Evolutionary conservation across 148 eudicot species (phyloP).

Genomic region (Persicaria tinctoria): DNA sequence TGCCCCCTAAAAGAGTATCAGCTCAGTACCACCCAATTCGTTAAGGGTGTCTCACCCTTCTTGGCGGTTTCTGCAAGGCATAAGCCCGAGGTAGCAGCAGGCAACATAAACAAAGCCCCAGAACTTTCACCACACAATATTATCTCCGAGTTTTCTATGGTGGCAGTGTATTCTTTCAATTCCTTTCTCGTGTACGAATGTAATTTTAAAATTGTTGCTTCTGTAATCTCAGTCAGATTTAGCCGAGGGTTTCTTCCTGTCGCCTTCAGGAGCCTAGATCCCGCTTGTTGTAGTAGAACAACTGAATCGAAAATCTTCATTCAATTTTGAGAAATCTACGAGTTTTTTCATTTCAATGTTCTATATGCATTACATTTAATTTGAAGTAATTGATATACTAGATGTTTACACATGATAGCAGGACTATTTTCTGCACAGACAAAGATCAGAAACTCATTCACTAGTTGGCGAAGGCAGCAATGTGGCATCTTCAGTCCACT

Average conservation of each 20-base stretch:
- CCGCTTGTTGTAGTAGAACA: neutral
- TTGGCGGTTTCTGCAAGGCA: neutral
- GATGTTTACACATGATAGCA: neutral
- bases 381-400: neutral
- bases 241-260: neutral
- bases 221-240: constrained; percentile 15
- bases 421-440: neutral
- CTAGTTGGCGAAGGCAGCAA: neutral
- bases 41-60: constrained; percentile 9
- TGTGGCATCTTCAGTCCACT: constrained; percentile 50
- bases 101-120: neutral
- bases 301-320: constrained; percentile 7
- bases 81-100: neutral
- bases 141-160: neutral
- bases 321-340: neutral
- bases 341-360: neutral
- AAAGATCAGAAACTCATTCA: constrained; percentile 1
- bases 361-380: neutral
- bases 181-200: constrained; percentile 4
- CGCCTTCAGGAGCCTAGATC: constrained; percentile 12
- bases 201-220: constrained; percentile 7
- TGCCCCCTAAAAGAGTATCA: constrained; percentile 38
- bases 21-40: constrained; percentile 38
- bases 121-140: neutral
- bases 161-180: neutral